Evolutionary conservation across 2,329 filamentous ascomycete genomes (phyloP).

Genomic region (Xylaria sp.): DNA sequence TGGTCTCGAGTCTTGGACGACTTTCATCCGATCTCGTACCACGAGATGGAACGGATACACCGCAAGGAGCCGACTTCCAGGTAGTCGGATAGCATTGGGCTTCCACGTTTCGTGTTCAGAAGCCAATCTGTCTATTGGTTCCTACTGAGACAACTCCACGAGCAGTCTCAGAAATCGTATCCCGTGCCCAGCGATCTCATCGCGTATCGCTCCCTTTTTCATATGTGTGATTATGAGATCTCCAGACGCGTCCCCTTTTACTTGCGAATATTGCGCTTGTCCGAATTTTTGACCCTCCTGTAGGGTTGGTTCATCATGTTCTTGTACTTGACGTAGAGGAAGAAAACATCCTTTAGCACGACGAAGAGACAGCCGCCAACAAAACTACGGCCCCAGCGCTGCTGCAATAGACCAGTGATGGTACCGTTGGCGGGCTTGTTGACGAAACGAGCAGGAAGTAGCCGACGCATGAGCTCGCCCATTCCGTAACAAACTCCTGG

Average conservation of each 20-base stretch:
- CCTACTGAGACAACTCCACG: background rate
- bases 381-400: slow-evolving; percentile 83
- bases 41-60: background rate
- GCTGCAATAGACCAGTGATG: slow-evolving; percentile 64
- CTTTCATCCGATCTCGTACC: background rate
- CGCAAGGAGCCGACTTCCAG: background rate
- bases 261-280: slow-evolving; percentile 22
- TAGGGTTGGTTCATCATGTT: slow-evolving; percentile 52
- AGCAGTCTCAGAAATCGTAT: background rate
- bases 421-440: slow-evolving; percentile 33
- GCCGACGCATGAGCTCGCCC: slow-evolving; percentile 66
- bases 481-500: slow-evolving; percentile 74
- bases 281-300: slow-evolving; percentile 47
- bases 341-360: slow-evolving; percentile 65
- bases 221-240: background rate
- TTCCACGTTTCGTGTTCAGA: background rate
- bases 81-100: background rate
- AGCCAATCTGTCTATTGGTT: background rate
- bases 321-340: slow-evolving; percentile 59
- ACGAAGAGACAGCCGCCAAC: slow-evolving; percentile 86
- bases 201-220: slow-evolving; percentile 9
- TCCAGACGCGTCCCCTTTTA: slow-evolving; percentile 1
- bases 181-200: slow-evolving; percentile 1
- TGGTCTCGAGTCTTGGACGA: background rate
- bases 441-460: slow-evolving; percentile 65